Conservation (phyloP, 2,329 filamentous ascomycete species). For the Metarhizium sp. region DNA sequence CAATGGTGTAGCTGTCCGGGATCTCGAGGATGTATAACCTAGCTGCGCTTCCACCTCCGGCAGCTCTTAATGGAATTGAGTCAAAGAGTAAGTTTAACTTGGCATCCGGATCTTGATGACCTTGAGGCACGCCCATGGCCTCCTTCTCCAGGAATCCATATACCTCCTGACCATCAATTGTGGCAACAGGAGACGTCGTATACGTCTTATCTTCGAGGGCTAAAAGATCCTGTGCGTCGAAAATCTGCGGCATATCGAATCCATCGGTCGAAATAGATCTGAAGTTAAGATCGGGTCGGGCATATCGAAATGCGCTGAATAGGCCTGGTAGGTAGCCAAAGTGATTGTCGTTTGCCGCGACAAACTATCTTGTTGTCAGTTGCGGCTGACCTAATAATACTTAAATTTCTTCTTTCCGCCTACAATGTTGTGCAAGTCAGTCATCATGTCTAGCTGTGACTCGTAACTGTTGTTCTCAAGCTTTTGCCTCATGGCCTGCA, state of each 20-base stretch:
- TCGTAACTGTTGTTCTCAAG: neutral
- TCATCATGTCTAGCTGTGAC: neutral
- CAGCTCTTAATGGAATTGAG: neutral
- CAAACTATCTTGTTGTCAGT: neutral
- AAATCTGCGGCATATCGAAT: slow-evolving; percentile 16
- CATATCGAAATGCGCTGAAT: neutral
- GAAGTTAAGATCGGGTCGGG: neutral
- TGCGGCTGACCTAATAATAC: no score
- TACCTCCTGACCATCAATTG: slow-evolving; percentile 11
- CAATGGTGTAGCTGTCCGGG: neutral
- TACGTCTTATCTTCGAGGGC: neutral
- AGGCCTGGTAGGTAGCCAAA: slow-evolving; percentile 3
- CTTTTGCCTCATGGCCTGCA: slow-evolving; percentile 1
- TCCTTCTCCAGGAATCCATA: slow-evolving; percentile 7
- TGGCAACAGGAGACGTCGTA: slow-evolving; percentile 6
- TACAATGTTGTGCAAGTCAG: slow-evolving; percentile 2
- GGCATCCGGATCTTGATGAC: slow-evolving; percentile 12
- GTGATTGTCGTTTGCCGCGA: slow-evolving; percentile 7
- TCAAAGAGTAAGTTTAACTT: slow-evolving; percentile 12
- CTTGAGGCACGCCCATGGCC: neutral
- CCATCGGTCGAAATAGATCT: slow-evolving; percentile 17
- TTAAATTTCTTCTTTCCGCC: neutral
- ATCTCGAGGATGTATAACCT: neutral
- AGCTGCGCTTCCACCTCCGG: neutral
- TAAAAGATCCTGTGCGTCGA: neutral